Evolutionary conservation across 129 eudicot genomes (phyloP).

Genomic region (Scalesia atractyloides): DNA sequence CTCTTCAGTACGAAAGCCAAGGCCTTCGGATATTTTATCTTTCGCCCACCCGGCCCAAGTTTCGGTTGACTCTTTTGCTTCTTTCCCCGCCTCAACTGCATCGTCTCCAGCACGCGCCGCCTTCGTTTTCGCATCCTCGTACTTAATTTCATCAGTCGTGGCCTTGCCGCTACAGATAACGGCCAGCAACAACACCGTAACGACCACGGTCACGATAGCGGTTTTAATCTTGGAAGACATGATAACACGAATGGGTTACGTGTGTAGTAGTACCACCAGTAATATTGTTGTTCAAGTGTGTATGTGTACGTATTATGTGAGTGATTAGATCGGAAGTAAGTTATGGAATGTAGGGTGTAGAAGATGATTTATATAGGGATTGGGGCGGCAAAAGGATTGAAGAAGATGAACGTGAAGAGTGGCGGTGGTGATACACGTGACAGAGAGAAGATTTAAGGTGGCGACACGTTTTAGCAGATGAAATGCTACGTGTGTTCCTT

Average conservation of each 20-base stretch:
- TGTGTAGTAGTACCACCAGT: background rate
- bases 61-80: slow-evolving; percentile 45
- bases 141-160: background rate
- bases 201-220: background rate
- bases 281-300: background rate
- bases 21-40: slow-evolving; percentile 63
- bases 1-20: slow-evolving; percentile 47
- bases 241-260: background rate
- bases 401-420: background rate
- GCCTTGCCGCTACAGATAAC: slow-evolving; percentile 21
- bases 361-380: slow-evolving; percentile 1
- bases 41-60: slow-evolving; percentile 90
- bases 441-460: background rate
- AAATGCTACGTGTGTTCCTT: slow-evolving; percentile 14
- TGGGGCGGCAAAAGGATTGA: background rate
- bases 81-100: slow-evolving; percentile 34
- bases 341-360: background rate
- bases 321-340: background rate
- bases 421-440: slow-evolving; percentile 32
- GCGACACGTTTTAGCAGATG: slow-evolving; percentile 20
- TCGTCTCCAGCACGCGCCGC: slow-evolving; percentile 22
- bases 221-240: slow-evolving; percentile 14
- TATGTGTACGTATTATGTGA: too few species aligned
- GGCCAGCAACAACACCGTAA: slow-evolving; percentile 11
- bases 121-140: slow-evolving; percentile 28